Percentiles rank a stretch among this genome's conserved stretches.
Evolutionary conservation across 106 monocot species (phyloP).

Genomic region (Dendrobium huoshanense): DNA sequence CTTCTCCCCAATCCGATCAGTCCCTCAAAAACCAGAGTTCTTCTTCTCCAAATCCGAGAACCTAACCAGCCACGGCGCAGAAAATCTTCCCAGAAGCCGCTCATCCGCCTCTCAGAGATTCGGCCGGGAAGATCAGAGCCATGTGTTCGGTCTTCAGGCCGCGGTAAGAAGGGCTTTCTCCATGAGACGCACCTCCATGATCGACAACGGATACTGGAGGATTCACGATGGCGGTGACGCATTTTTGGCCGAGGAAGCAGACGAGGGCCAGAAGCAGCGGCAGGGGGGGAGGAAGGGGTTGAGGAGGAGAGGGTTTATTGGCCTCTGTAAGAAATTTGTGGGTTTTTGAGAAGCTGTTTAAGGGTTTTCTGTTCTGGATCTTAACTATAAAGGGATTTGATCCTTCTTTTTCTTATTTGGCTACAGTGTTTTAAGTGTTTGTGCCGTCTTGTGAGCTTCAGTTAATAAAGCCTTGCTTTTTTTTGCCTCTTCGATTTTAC

Average conservation of each 20-base stretch:
- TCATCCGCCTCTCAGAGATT: constrained; percentile 11
- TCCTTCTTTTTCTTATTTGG: too few relatives aligned
- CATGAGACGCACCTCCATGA: not conserved
- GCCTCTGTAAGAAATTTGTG: constrained; percentile 5
- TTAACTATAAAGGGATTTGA: too few relatives aligned
- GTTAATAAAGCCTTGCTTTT: too few relatives aligned
- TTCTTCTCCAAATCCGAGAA: not conserved
- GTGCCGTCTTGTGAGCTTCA: too few relatives aligned
- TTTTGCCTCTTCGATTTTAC: too few relatives aligned
- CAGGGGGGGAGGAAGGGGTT: not conserved
- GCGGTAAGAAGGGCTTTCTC: constrained; percentile 9
- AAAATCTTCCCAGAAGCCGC: not conserved
- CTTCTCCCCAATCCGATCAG: not conserved
- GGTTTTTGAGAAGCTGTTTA: constrained; percentile 1
- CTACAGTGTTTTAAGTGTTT: too few relatives aligned
- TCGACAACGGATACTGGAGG: constrained; percentile 11
- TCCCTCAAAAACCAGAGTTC: not conserved
- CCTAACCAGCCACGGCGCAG: not conserved
- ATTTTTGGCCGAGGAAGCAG: not conserved
- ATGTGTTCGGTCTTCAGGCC: not conserved
- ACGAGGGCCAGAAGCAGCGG: not conserved
- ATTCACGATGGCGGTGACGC: constrained; percentile 4
- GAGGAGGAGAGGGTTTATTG: constrained; percentile 5
- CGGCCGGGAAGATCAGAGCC: not conserved
- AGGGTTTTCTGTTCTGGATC: not conserved